Percentiles rank a stretch among this genome's conserved stretches.
These are phyloP conservation scores for Acanthamoeba culbertsoni DNA, from an alignment of 208 protist genomes.

Conservation along the genomic window DNA sequence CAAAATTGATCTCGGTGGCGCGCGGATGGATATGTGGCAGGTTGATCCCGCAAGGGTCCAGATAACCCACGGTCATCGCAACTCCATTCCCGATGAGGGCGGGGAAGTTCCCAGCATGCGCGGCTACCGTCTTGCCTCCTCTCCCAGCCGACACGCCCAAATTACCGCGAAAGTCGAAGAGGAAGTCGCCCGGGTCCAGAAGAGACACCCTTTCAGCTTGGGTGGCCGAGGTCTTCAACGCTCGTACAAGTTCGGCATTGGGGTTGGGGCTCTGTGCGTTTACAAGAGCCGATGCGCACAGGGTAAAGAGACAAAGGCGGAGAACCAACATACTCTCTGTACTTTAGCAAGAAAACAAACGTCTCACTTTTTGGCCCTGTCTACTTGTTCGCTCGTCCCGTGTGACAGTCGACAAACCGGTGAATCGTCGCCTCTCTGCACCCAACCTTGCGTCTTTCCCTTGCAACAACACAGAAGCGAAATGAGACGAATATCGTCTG, in stretches of 20 bases:
- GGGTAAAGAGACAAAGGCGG: no score
- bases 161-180: not conserved
- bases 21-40: slow-evolving; percentile 42
- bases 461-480: no score
- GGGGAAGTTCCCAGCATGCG: not conserved
- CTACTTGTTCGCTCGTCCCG: no score
- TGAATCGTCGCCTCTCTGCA: no score
- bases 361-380: no score
- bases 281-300: no score
- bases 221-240: not conserved
- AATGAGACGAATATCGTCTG: no score
- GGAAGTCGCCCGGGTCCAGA: not conserved
- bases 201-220: not conserved
- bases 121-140: slow-evolving; percentile 28
- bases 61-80: slow-evolving; percentile 42
- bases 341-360: not conserved
- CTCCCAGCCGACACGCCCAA: not conserved
- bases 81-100: slow-evolving; percentile 40
- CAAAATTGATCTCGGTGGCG: slow-evolving; percentile 48
- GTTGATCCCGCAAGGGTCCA: slow-evolving; percentile 32
- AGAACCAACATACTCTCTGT: no score
- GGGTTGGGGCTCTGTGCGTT: not conserved
- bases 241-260: not conserved
- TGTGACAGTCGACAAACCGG: no score
- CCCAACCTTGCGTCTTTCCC: no score